Percentiles rank a stretch among this genome's conserved stretches.
Evolutionary conservation across 768 basidiomycete species (phyloP).

Genomic region (Serendipita sp.): DNA sequence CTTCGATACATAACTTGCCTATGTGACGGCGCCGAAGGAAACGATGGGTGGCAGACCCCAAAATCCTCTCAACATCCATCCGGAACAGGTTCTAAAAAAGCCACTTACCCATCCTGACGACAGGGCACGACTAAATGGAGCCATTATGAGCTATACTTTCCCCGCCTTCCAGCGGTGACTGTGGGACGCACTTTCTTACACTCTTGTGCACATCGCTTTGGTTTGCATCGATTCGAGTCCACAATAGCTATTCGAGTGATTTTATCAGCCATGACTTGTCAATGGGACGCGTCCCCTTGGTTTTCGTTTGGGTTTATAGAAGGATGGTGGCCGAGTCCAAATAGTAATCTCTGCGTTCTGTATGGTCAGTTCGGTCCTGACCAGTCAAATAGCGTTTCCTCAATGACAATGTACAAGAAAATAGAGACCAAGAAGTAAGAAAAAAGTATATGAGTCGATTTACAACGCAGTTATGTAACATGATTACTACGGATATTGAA

Average conservation of each 20-base stretch:
- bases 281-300: not conserved
- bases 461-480: not conserved
- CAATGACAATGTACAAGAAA: not conserved
- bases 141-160: slow-evolving; percentile 5
- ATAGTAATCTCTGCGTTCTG: not conserved
- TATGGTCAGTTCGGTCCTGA: not conserved
- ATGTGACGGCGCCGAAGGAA: not conserved
- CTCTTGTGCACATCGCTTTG: slow-evolving; percentile 92
- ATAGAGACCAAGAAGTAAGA: not conserved
- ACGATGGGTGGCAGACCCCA: not conserved
- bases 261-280: slow-evolving; percentile 67
- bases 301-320: too few species aligned
- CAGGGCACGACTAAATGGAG: slow-evolving; percentile 61
- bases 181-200: slow-evolving; percentile 68
- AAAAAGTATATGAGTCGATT: not conserved
- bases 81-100: too few species aligned
- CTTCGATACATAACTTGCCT: slow-evolving; percentile 98
- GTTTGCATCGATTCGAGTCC: slow-evolving; percentile 84
- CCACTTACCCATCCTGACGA: slow-evolving; percentile 83
- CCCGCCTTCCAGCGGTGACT: not conserved
- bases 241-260: slow-evolving; percentile 97
- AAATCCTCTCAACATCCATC: too few species aligned
- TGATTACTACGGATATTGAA: not conserved
- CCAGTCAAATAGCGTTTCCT: not conserved
- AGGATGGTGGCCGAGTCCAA: not conserved